Evolutionary conservation across 495 filamentous ascomycete species (phyloP).

Genomic region (Aspergillus wentii): DNA sequence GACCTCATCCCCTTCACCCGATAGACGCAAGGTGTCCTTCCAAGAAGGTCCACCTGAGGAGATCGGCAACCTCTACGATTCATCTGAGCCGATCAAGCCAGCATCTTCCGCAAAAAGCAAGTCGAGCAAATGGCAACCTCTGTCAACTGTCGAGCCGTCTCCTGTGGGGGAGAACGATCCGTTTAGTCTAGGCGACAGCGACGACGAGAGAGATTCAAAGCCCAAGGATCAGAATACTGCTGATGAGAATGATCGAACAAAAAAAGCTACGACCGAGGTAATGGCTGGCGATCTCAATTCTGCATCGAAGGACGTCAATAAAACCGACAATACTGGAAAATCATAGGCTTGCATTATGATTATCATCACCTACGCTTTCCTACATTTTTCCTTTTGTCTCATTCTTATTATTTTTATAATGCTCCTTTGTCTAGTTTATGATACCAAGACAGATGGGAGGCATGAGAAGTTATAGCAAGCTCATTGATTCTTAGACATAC

Average conservation of each 20-base stretch:
- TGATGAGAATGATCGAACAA: constrained; percentile 65
- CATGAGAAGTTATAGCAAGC: not conserved
- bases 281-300: constrained; percentile 25
- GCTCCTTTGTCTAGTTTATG: not conserved
- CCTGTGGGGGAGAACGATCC: constrained; percentile 91
- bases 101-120: constrained; percentile 47
- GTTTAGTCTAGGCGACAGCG: constrained; percentile 92
- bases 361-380: not conserved
- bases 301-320: constrained; percentile 20
- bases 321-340: constrained; percentile 26
- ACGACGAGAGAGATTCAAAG: constrained; percentile 85
- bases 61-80: constrained; percentile 69
- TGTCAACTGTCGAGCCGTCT: constrained; percentile 80
- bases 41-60: constrained; percentile 70
- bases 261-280: constrained; percentile 65
- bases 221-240: constrained; percentile 54
- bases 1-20: constrained; percentile 54
- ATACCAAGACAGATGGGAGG: constrained; percentile 1
- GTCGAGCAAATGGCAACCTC: constrained; percentile 93
- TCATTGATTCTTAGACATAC: too few species aligned
- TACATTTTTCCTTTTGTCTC: not conserved
- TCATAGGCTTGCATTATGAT: constrained; percentile 10
- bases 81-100: constrained; percentile 48
- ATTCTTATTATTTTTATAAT: not conserved
- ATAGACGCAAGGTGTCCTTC: constrained; percentile 73